Conservation (phyloP, 1,139 yeast genomes). For the Eremothecium coryli region DNA sequence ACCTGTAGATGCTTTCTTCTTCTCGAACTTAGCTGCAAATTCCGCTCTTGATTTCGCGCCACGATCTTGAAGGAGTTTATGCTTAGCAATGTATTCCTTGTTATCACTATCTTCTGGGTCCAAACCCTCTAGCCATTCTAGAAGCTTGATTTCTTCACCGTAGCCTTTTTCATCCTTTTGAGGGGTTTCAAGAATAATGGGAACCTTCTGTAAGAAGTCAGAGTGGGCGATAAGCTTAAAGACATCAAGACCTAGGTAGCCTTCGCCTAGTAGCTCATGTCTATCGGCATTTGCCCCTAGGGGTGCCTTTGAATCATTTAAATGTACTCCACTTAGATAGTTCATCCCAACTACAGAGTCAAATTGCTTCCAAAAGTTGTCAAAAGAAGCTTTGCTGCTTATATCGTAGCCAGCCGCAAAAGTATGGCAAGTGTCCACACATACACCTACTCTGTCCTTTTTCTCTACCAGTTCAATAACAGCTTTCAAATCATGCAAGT, state of each 20-base stretch:
- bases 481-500: conserved; percentile 60
- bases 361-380: conserved; percentile 63
- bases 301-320: conserved; percentile 94
- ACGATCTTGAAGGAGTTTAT: conserved; percentile 40
- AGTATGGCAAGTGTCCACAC: conserved; percentile 90
- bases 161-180: conserved; percentile 53
- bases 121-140: conserved; percentile 36
- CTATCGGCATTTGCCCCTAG: conserved; percentile 82
- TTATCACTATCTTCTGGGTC: conserved; percentile 46
- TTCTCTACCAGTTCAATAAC: conserved; percentile 72
- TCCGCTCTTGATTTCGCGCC: conserved; percentile 53
- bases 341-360: conserved; percentile 65
- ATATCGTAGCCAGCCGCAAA: conserved; percentile 96
- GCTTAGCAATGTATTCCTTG: conserved; percentile 43
- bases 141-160: conserved; percentile 71
- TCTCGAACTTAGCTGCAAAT: conserved; percentile 32
- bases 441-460: conserved; percentile 80
- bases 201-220: conserved; percentile 51
- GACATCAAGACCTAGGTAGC: conserved; percentile 79
- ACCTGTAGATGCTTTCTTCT: conserved; percentile 22
- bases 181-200: conserved; percentile 89
- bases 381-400: conserved; percentile 45
- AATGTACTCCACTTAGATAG: conserved; percentile 70
- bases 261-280: conserved; percentile 83
- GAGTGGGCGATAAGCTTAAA: conserved; percentile 69